These are phyloP conservation scores for Ceratorhiza oryzae-sativae DNA, from an alignment of 1,284 basidiomycete genomes.

Conservation along the genomic window DNA sequence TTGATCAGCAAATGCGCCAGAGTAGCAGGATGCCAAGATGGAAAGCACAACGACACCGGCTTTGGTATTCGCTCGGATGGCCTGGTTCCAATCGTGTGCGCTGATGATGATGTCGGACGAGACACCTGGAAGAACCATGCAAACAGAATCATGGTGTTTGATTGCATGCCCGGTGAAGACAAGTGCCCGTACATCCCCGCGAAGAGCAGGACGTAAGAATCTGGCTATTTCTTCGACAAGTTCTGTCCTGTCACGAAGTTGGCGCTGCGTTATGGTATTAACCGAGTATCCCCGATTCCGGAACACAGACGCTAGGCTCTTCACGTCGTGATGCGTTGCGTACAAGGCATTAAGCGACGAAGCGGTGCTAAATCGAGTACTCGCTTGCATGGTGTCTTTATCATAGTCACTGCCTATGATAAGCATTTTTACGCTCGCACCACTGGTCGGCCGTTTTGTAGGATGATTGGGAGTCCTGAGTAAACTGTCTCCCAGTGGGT, in stretches of 20 bases:
- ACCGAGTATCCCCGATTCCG: not conserved
- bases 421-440: constrained; percentile 15
- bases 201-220: not conserved
- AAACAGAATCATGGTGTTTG: too few relatives aligned
- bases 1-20: constrained; percentile 17
- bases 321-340: not conserved
- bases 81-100: not conserved
- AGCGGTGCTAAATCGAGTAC: not conserved
- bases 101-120: not conserved
- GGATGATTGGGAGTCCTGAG: not conserved
- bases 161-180: constrained; percentile 17
- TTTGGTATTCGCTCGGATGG: not conserved
- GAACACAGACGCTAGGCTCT: not conserved
- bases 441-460: constrained; percentile 6
- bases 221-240: not conserved
- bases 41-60: constrained; percentile 26
- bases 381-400: not conserved
- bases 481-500: not conserved
- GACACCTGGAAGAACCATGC: not conserved
- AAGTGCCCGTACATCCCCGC: constrained; percentile 23
- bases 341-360: not conserved
- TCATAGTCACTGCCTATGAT: constrained; percentile 23
- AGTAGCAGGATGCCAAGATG: constrained; percentile 10
- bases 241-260: not conserved
- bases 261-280: not conserved